Percentiles rank a stretch among this genome's conserved stretches.
Conservation (phyloP, 169 alveolate genomes). For the Cryptosporidium sp. region DNA sequence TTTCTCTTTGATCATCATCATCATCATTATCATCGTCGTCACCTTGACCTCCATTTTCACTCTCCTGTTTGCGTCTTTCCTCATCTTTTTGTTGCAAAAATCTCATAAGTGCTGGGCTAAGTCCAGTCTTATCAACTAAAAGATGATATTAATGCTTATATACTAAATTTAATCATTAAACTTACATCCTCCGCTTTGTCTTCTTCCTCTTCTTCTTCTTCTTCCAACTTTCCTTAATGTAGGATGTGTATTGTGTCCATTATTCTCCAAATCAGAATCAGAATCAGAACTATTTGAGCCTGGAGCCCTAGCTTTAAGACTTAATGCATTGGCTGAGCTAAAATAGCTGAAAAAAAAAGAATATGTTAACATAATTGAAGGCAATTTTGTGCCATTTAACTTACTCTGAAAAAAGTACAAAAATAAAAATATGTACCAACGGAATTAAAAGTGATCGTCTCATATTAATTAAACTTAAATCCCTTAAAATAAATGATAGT, state of each 20-base stretch:
- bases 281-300: neutral
- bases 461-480: neutral
- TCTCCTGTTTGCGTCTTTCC: too few relatives aligned
- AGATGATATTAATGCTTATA: neutral
- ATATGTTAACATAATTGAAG: neutral
- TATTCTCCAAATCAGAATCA: neutral
- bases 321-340: neutral
- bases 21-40: neutral
- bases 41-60: neutral
- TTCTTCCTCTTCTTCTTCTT: neutral
- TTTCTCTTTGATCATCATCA: neutral
- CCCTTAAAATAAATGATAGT: neutral
- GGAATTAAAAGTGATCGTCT: neutral
- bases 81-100: neutral
- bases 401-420: constrained; percentile 1
- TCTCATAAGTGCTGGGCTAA: neutral
- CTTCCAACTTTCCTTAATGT: neutral
- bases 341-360: neutral
- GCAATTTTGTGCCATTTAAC: neutral
- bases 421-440: neutral
- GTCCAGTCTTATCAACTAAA: constrained; percentile 8
- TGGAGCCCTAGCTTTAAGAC: neutral
- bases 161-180: neutral
- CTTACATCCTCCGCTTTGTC: neutral
- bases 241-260: neutral